phyloP scores from a whole-genome alignment of 1,284 basidiomycete genomes.

The Apiotrichum gracile region DNA sequence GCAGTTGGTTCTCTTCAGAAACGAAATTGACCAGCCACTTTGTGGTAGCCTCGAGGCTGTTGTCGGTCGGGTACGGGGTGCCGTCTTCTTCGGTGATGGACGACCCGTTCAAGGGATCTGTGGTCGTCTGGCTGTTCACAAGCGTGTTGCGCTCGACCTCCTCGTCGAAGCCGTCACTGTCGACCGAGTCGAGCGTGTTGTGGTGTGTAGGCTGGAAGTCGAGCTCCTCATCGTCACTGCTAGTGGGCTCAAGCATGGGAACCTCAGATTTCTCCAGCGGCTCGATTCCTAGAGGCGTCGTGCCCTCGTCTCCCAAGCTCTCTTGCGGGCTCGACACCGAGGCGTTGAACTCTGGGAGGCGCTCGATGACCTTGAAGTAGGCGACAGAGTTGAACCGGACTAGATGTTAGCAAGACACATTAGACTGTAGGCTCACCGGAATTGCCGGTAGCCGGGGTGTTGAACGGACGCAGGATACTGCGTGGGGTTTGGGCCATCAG shows the following conservation, averaged over 20 bases:
- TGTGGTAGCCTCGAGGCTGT: not conserved
- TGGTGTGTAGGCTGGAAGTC: slow-evolving; percentile 1
- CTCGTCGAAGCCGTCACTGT: not conserved
- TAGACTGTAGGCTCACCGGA: not conserved
- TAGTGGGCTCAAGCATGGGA: not conserved
- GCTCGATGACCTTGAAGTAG: slow-evolving; percentile 9
- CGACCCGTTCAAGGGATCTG: not conserved
- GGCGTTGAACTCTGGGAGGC: slow-evolving; percentile 5
- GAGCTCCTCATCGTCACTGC: slow-evolving; percentile 2
- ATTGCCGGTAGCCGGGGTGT: slow-evolving; percentile 1
- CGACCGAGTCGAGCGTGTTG: not conserved
- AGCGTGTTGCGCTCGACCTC: not conserved
- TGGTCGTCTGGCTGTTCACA: not conserved
- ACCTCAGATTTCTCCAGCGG: not conserved
- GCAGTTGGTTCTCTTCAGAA: not conserved
- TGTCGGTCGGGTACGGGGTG: not conserved
- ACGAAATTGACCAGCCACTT: not conserved
- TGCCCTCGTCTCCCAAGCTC: not conserved
- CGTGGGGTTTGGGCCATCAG: not conserved
- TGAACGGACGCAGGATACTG: not conserved
- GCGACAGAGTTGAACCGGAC: slow-evolving; percentile 3
- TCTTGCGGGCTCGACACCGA: not conserved
- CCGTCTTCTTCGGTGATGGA: not conserved
- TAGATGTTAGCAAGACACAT: not conserved
- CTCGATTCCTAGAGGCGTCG: not conserved